Percentiles rank a stretch among this genome's conserved stretches.
Evolutionary conservation across 192 early-diverging fungal species (phyloP).

Genomic region (Coemansia sp.): DNA sequence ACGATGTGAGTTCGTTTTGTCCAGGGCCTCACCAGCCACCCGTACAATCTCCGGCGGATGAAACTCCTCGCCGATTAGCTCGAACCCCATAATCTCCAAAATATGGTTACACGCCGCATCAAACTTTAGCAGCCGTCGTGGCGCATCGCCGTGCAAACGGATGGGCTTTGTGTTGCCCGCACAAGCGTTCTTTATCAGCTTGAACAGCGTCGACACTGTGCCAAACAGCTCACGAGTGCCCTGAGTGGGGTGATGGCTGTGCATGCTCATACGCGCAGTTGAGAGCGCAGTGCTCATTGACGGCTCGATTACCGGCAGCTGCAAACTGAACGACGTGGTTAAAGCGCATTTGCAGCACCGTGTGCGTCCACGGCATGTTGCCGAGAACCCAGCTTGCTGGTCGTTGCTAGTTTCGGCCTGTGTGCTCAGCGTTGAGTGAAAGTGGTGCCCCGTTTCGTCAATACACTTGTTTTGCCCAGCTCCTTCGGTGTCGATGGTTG

Average conservation of each 20-base stretch:
- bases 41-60: constrained; percentile 20
- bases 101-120: constrained; percentile 37
- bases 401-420: constrained; percentile 8
- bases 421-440: constrained; percentile 19
- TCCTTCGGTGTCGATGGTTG: constrained; percentile 5
- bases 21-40: not conserved
- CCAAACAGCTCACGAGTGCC: constrained; percentile 29
- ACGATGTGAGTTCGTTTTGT: not conserved
- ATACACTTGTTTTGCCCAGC: constrained; percentile 17
- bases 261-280: constrained; percentile 14
- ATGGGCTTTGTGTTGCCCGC: constrained; percentile 25
- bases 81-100: constrained; percentile 41
- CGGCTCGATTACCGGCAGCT: constrained; percentile 22
- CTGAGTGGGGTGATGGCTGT: constrained; percentile 39
- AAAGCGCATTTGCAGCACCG: constrained; percentile 45
- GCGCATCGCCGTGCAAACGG: constrained; percentile 13
- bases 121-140: constrained; percentile 37
- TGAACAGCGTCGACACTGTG: constrained; percentile 24
- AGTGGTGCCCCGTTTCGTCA: constrained; percentile 39
- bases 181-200: constrained; percentile 27
- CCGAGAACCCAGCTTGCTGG: constrained; percentile 1
- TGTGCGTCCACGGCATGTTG: constrained; percentile 11
- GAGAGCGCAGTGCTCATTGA: constrained; percentile 15
- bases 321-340: not conserved
- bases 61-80: constrained; percentile 18